Evolutionary conservation across 371 early-diverging fungal genomes (phyloP), one percentile per base, ranked within the genome.

Genomic region (Rhizopus stolonifer): DNA sequence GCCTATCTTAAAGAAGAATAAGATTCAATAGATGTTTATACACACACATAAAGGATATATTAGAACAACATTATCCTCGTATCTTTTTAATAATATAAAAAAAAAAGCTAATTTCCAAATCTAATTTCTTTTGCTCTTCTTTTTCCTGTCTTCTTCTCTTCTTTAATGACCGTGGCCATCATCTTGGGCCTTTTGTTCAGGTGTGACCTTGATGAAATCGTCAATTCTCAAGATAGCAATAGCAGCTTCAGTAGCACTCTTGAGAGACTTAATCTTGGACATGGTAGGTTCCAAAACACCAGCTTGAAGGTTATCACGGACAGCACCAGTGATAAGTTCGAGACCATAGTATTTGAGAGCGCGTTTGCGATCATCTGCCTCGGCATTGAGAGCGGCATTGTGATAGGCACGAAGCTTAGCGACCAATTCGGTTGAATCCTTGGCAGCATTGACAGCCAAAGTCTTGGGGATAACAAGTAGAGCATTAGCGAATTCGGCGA

Each of bases 171-270:
- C 31, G 31, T 80, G 80, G 1, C 76, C 80, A 72, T 80, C 81
- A 54, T 76, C 78, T 49, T 68, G 58, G 48, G 67, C 61, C 56
- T 61, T 58, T 46, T 47, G 72, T 44, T 77, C 78, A 46, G 78
- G 78, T 23, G 76, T 72, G 17, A 80, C 77, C 80, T 93, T 96
- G 77, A 98, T 98, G 90, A 95, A 92, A 67, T 98, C 98, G 68
- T 99, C 99, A 60, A 99, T 99, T 64, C 99, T 89, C 55, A 99
- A 81, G 56, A 99, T 92, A 56, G 97, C 91, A 65, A 99, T 96
- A 33, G 99, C 99, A 42, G 99, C 99, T 76, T 99, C 99, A 32
- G 99, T 99, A 25, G 99, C 99, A 23, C 98, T 92, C 81, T 97
- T 96, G 51, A 99, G 74, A 31, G 96, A 93, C 78, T 96, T 99